A percentile compares a stretch with the other conserved stretches of the same genome.
phyloP scores from a whole-genome alignment of 2,329 filamentous ascomycete species.

The Xylaria hypoxylon region DNA sequence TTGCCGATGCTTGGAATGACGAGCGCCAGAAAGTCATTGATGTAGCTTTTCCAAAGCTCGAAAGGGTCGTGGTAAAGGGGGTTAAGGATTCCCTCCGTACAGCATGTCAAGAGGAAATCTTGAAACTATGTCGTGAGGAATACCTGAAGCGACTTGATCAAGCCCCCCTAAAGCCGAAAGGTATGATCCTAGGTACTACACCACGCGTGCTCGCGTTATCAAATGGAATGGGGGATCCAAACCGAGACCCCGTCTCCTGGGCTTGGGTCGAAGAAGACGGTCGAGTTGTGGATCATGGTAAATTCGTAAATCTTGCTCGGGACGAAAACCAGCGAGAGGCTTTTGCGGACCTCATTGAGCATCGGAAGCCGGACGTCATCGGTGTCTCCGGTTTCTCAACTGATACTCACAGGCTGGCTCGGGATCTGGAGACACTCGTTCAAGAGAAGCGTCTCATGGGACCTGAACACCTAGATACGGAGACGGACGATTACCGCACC shows the following conservation, averaged over 20 bases:
- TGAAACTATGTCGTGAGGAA: conserved; percentile 87
- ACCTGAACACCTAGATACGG: conserved; percentile 82
- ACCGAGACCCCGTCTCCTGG: conserved; percentile 86
- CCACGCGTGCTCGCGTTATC: conserved; percentile 89
- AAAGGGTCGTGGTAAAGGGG: conserved; percentile 85
- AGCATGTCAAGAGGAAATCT: conserved; percentile 91
- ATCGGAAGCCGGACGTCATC: conserved; percentile 88
- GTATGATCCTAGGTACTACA: conserved; percentile 87
- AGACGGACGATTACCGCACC: conserved; percentile 78
- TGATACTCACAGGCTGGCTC: conserved; percentile 85
- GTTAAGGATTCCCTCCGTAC: conserved; percentile 95
- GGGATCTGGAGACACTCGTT: conserved; percentile 82
- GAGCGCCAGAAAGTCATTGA: conserved; percentile 88
- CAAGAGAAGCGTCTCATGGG: conserved; percentile 81
- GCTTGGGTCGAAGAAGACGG: conserved; percentile 95
- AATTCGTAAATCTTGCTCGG: conserved; percentile 80
- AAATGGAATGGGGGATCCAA: conserved; percentile 80
- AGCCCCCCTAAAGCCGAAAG: conserved; percentile 94
- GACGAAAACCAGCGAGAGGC: conserved; percentile 75
- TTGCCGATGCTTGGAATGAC: conserved; percentile 94
- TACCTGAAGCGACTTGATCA: conserved; percentile 93
- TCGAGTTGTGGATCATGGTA: conserved; percentile 87
- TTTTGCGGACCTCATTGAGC: conserved; percentile 82
- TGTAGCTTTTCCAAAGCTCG: conserved; percentile 81
- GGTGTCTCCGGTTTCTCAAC: conserved; percentile 89